Conservation (phyloP, 352 stramenopile species). For the Phytopythium montanum region DNA sequence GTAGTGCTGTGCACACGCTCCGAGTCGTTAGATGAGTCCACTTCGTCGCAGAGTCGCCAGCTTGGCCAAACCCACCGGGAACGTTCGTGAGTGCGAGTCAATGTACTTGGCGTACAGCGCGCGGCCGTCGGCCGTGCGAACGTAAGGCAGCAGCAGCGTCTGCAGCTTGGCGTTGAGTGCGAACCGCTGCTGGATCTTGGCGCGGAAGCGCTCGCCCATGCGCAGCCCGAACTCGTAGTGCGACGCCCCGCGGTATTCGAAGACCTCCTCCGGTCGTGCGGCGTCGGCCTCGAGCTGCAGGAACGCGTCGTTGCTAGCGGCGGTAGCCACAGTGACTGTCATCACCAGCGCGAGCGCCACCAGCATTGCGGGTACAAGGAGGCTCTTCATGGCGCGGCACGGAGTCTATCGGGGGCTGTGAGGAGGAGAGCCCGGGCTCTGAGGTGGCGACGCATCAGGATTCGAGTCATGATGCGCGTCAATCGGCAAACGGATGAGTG, state of each 20-base stretch:
- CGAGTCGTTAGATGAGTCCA: not conserved
- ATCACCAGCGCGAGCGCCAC: constrained; percentile 4
- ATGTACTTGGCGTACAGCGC: constrained; percentile 46
- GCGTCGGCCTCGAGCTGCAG: constrained; percentile 2
- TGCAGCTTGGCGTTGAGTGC: constrained; percentile 45
- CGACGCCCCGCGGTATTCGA: constrained; percentile 54
- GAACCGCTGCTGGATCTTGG: constrained; percentile 46
- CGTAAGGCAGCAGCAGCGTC: constrained; percentile 52
- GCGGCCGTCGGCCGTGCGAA: constrained; percentile 30
- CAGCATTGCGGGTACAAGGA: constrained; percentile 1
- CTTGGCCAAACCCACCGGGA: constrained; percentile 35
- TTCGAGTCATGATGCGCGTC: too few relatives aligned
- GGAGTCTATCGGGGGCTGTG: too few relatives aligned
- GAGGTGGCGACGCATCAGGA: too few relatives aligned
- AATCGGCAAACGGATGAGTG: too few relatives aligned
- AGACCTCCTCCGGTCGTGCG: constrained; percentile 30
- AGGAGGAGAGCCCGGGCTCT: too few relatives aligned
- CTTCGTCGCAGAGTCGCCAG: not conserved
- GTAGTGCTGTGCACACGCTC: constrained; percentile 37
- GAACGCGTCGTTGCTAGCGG: not conserved
- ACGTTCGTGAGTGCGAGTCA: constrained; percentile 32
- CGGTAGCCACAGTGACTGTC: not conserved
- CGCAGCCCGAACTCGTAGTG: constrained; percentile 56
- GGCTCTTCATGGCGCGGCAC: constrained; percentile 3
- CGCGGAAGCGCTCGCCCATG: constrained; percentile 43